phyloP scores from a whole-genome alignment of 129 eudicot genomes.

The Centella asiatica region DNA sequence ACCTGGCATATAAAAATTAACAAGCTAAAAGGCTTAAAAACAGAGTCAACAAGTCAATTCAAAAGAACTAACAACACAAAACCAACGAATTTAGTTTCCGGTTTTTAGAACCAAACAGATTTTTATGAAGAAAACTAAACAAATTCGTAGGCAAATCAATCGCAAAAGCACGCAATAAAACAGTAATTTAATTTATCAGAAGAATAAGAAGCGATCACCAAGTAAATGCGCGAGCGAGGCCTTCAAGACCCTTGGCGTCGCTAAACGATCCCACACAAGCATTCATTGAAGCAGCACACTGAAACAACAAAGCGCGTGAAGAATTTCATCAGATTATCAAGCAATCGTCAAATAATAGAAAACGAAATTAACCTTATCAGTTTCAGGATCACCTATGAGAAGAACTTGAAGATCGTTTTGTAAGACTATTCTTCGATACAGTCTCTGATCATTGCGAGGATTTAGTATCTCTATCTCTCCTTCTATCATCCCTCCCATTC shows the following conservation, averaged over 20 bases:
- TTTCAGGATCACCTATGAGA: conserved; percentile 77
- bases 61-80: too few species aligned
- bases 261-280: conserved; percentile 72
- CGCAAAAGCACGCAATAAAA: too few species aligned
- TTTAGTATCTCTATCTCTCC: conserved; percentile 47
- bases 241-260: conserved; percentile 86
- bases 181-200: too few species aligned
- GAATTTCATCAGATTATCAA: too few species aligned
- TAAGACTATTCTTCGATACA: conserved; percentile 54
- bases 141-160: too few species aligned
- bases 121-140: too few species aligned
- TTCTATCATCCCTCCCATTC: conserved; percentile 37
- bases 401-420: conserved; percentile 69
- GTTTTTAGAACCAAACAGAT: too few species aligned
- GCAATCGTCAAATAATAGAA: not conserved
- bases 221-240: conserved; percentile 96
- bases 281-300: conserved; percentile 88
- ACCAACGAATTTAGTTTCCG: too few species aligned
- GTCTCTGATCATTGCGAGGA: conserved; percentile 71
- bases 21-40: too few species aligned
- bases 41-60: too few species aligned
- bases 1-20: too few species aligned
- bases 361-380: conserved; percentile 68
- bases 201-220: conserved; percentile 21
- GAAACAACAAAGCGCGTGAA: not conserved